Percentiles rank a stretch among this genome's conserved stretches.
Evolutionary conservation across 208 protist genomes (phyloP).

Genomic region (Porcisia hertigi): DNA sequence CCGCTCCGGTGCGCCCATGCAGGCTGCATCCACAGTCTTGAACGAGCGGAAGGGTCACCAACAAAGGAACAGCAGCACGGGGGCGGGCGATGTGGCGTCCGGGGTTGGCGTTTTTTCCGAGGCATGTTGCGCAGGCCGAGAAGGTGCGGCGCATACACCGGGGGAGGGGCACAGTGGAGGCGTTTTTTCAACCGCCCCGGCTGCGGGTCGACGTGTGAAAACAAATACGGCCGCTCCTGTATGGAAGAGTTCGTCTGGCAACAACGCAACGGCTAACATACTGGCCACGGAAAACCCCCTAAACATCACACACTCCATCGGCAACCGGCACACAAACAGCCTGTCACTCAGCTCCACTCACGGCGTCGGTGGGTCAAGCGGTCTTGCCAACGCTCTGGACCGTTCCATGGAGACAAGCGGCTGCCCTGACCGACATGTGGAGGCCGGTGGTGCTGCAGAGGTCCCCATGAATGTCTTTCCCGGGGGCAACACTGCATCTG

Average conservation of each 20-base stretch:
- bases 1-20: neutral
- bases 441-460: neutral
- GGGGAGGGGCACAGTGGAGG: neutral
- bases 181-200: neutral
- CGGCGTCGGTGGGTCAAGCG: conserved; percentile 6
- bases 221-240: conserved; percentile 12
- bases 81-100: neutral
- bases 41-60: neutral
- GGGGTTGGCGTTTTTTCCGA: neutral
- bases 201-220: conserved; percentile 18
- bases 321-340: neutral
- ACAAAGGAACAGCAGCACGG: neutral
- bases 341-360: conserved; percentile 11
- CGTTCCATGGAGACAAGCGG: neutral
- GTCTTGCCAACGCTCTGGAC: conserved; percentile 6
- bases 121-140: neutral
- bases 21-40: neutral
- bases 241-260: neutral
- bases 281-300: conserved; percentile 2
- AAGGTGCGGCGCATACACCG: neutral
- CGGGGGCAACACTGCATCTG: neutral
- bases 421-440: neutral
- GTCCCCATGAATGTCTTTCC: no score
- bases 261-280: conserved; percentile 8
- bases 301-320: neutral